Conservation (phyloP, 2,329 filamentous ascomycete species). For the Plenodomus tracheiphilus region DNA sequence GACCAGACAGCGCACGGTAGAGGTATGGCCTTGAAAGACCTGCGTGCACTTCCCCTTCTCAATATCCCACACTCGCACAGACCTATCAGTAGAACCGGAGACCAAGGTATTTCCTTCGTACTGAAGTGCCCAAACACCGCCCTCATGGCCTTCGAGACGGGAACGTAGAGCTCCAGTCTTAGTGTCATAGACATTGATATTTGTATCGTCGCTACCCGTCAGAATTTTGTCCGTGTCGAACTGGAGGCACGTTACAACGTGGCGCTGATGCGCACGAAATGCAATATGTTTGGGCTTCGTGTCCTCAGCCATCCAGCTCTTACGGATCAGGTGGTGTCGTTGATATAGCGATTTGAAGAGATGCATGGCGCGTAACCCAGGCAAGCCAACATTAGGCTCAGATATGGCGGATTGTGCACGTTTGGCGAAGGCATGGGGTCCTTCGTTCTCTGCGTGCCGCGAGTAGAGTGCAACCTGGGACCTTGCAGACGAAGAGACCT, state of each 20-base stretch:
- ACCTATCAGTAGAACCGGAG: constrained; percentile 93
- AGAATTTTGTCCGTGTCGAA: constrained; percentile 98
- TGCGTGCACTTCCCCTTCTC: constrained; percentile 90
- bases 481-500: constrained; percentile 52
- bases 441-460: constrained; percentile 64
- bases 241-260: constrained; percentile 96
- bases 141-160: constrained; percentile 89
- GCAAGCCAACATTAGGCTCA: constrained; percentile 76
- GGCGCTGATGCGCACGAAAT: constrained; percentile 92
- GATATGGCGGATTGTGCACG: constrained; percentile 82
- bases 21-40: constrained; percentile 96
- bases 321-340: constrained; percentile 85
- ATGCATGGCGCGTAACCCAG: constrained; percentile 80
- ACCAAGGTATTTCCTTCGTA: constrained; percentile 95
- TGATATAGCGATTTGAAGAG: constrained; percentile 96
- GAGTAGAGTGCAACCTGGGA: constrained; percentile 51
- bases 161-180: constrained; percentile 85
- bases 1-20: constrained; percentile 92
- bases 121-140: constrained; percentile 95
- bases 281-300: constrained; percentile 88
- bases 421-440: constrained; percentile 82
- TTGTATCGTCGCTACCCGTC: constrained; percentile 94
- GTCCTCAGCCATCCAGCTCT: constrained; percentile 85
- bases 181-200: constrained; percentile 98
- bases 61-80: constrained; percentile 99